phyloP scores from a whole-genome alignment of 306 rosid species.

The Dryas drummondii region DNA sequence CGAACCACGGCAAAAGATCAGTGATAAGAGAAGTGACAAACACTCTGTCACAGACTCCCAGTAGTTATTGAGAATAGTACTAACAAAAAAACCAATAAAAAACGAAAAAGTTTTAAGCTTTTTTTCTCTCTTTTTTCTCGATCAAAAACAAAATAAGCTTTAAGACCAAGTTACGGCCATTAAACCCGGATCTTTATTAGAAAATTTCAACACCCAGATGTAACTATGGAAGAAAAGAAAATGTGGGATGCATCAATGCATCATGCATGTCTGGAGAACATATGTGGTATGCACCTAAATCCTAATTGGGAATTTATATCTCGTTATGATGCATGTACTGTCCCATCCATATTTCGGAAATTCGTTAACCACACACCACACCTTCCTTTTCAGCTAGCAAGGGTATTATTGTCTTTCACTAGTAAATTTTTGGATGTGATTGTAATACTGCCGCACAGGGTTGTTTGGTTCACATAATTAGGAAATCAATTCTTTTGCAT shows the following conservation, averaged over 20 bases:
- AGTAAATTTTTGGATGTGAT: no score
- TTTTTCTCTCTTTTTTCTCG: neutral
- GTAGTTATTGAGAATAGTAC: neutral
- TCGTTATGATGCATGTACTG: neutral
- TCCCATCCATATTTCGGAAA: constrained; percentile 19
- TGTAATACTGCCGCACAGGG: no score
- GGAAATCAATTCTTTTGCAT: no score
- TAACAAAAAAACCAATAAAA: neutral
- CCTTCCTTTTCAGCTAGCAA: neutral
- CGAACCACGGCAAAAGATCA: neutral
- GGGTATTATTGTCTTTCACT: constrained; percentile 10
- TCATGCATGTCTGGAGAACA: neutral
- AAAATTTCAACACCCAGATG: neutral
- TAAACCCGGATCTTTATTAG: neutral
- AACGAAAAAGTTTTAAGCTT: neutral
- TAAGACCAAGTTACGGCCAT: constrained; percentile 14
- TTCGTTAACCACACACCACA: neutral
- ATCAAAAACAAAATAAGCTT: constrained; percentile 1
- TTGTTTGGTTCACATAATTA: no score
- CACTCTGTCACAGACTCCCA: neutral
- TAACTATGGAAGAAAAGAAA: neutral
- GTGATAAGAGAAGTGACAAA: neutral
- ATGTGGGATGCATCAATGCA: neutral
- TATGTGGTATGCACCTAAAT: constrained; percentile 2
- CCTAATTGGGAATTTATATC: constrained; percentile 17